A percentile compares a stretch with the other conserved stretches of the same genome.
These are phyloP conservation scores for Candida glaebosa DNA, from an alignment of 805 yeast species.

Conservation along the genomic window DNA sequence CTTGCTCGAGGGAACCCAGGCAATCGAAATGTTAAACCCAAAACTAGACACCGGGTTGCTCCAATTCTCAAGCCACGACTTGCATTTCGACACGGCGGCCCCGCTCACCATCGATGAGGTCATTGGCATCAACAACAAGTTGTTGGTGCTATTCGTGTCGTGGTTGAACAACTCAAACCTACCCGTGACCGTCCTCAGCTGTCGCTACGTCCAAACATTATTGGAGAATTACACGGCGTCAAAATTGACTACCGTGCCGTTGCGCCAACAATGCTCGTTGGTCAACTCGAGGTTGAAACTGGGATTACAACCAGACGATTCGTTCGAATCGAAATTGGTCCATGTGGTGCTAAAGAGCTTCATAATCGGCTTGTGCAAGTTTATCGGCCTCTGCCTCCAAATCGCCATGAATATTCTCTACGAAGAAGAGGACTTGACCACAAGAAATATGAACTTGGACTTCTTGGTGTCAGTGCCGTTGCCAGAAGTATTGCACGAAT, in stretches of 20 bases:
- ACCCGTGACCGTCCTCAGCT: conserved; percentile 74
- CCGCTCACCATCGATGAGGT: conserved; percentile 40
- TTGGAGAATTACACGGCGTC: conserved; percentile 33
- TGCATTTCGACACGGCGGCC: conserved; percentile 41
- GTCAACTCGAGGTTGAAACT: conserved; percentile 12
- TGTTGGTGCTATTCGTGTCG: conserved; percentile 52
- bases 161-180: conserved; percentile 79
- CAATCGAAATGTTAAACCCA: conserved; percentile 71
- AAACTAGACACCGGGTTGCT: conserved; percentile 77
- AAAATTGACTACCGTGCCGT: neutral
- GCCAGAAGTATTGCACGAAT: conserved; percentile 19
- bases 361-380: conserved; percentile 51
- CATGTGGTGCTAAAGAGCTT: conserved; percentile 51
- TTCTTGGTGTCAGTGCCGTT: conserved; percentile 23
- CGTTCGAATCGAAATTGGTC: conserved; percentile 29
- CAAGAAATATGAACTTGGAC: conserved; percentile 54
- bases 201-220: conserved; percentile 66
- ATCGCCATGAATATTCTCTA: conserved; percentile 58
- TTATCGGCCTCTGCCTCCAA: conserved; percentile 45
- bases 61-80: conserved; percentile 41
- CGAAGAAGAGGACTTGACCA: conserved; percentile 74
- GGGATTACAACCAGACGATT: conserved; percentile 2
- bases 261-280: conserved; percentile 10
- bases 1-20: conserved; percentile 81
- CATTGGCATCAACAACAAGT: conserved; percentile 48